Evolutionary conservation across 1,139 yeast species (phyloP).

Genomic region (Kurtzmaniella quercitrusa): DNA sequence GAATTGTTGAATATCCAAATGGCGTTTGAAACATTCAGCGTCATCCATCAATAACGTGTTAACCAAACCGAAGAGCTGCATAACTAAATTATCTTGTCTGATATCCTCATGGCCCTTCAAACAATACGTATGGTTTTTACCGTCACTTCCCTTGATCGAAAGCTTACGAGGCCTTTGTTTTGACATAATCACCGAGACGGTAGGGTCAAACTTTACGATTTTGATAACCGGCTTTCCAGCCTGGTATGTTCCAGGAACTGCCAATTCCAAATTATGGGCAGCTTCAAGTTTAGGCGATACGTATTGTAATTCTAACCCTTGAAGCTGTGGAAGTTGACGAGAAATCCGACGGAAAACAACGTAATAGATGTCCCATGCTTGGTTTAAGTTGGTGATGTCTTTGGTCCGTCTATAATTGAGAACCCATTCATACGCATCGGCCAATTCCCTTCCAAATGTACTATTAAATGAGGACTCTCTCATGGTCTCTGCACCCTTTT

Average conservation of each 20-base stretch:
- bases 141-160: slow-evolving; percentile 81
- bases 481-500: slow-evolving; percentile 86
- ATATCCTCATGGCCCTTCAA: slow-evolving; percentile 98
- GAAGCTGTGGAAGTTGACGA: slow-evolving; percentile 83
- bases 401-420: slow-evolving; percentile 77
- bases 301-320: slow-evolving; percentile 82
- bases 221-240: slow-evolving; percentile 79
- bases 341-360: slow-evolving; percentile 89
- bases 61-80: slow-evolving; percentile 95
- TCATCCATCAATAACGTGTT: slow-evolving; percentile 86
- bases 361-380: slow-evolving; percentile 97
- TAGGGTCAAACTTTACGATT: slow-evolving; percentile 75
- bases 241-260: slow-evolving; percentile 89
- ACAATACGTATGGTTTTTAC: slow-evolving; percentile 75
- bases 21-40: slow-evolving; percentile 94
- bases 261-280: slow-evolving; percentile 77
- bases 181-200: slow-evolving; percentile 84
- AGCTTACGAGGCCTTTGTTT: slow-evolving; percentile 93
- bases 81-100: slow-evolving; percentile 93
- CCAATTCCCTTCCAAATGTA: slow-evolving; percentile 88
- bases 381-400: slow-evolving; percentile 85
- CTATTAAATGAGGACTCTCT: slow-evolving; percentile 91
- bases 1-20: slow-evolving; percentile 85
- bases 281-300: slow-evolving; percentile 87
- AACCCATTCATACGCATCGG: slow-evolving; percentile 94